Evolutionary conservation across 805 yeast species (phyloP).

Genomic region (Candida awuae): DNA sequence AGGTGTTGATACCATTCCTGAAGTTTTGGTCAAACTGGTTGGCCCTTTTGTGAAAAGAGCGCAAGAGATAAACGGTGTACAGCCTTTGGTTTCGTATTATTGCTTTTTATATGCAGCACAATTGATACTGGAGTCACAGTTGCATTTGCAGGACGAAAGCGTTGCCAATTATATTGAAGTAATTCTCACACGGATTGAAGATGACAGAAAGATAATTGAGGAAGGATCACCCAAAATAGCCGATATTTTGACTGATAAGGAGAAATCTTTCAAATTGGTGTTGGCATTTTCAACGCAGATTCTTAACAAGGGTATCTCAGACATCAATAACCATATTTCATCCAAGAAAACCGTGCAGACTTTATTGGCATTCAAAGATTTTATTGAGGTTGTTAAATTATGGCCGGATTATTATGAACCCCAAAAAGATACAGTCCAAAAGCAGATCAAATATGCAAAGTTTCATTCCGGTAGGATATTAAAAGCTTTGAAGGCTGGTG

Average conservation of each 20-base stretch:
- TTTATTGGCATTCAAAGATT: slow-evolving; percentile 47
- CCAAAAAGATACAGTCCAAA: slow-evolving; percentile 19
- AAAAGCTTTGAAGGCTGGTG: slow-evolving; percentile 38
- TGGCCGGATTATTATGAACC: slow-evolving; percentile 28
- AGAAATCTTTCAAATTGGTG: slow-evolving; percentile 47
- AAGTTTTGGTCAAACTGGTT: slow-evolving; percentile 29
- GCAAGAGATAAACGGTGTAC: slow-evolving; percentile 44
- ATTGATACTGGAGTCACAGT: slow-evolving; percentile 49
- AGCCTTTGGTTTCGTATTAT: slow-evolving; percentile 67
- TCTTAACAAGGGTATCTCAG: slow-evolving; percentile 46
- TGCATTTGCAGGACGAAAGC: slow-evolving; percentile 49
- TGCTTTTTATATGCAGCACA: slow-evolving; percentile 71
- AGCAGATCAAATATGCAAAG: slow-evolving; percentile 52
- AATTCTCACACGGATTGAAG: slow-evolving; percentile 67
- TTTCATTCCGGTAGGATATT: slow-evolving; percentile 54
- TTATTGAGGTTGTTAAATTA: slow-evolving; percentile 41
- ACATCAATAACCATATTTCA: slow-evolving; percentile 36
- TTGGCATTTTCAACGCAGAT: slow-evolving; percentile 50
- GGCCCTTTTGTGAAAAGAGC: slow-evolving; percentile 47
- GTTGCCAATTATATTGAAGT: slow-evolving; percentile 52
- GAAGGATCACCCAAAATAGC: slow-evolving; percentile 33
- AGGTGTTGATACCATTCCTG: slow-evolving; percentile 19
- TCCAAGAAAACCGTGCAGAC: slow-evolving; percentile 41
- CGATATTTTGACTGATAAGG: slow-evolving; percentile 51
- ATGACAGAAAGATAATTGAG: slow-evolving; percentile 33